Base-by-base conservation (phyloP, 331 rosid species). In the Rosa hybrid region DNA sequence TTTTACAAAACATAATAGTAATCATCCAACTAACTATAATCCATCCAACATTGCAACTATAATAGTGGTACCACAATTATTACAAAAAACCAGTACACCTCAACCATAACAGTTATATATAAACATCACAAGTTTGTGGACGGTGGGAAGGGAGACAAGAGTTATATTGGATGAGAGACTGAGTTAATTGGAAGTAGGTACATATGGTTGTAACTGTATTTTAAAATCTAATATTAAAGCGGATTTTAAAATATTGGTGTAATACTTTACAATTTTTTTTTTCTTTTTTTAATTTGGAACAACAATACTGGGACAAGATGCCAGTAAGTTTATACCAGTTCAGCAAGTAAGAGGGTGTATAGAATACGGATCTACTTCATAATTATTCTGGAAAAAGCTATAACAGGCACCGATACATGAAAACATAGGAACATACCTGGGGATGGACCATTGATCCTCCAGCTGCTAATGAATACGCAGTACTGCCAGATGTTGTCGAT, bases 371-470 rank as follows among this genome's bases (percentile, higher is more conserved):
- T 8, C 45, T 39, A 74, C 78, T 63, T 12, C n/a, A 74, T 38
- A 39, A 56, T n/a, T 23, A 34, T 34, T 53, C 8, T 1, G 5
- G 23, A 49, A 21, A 13, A 21, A 42, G 17, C 17, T 12, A 42
- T 60, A 63, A 27, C 46, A 63, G 12, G 42, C 27, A n/a, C 27
- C 10, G 30, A 53, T 38, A 49, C 34, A 49, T 14, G 27, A 46
- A 23, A 46, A 27, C 16, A 71, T 54, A 4, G 46, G 10, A 57
- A 82, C 83, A 74, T 87, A 93, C 99, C 97, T 96, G 98, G 41
- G 97, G 97, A 86, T 96, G 99, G 80, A 93, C 98, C 99, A 96
- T 93, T 69, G 99, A 96, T 81, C 99, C 99, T 83, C 98, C 99
- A 78, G 98, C 98, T 20, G 98, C 99, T 89, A 96, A 85, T 14